Conservation (phyloP, 2,329 filamentous ascomycete species). For the Colletotrichum lindemuthianum region DNA sequence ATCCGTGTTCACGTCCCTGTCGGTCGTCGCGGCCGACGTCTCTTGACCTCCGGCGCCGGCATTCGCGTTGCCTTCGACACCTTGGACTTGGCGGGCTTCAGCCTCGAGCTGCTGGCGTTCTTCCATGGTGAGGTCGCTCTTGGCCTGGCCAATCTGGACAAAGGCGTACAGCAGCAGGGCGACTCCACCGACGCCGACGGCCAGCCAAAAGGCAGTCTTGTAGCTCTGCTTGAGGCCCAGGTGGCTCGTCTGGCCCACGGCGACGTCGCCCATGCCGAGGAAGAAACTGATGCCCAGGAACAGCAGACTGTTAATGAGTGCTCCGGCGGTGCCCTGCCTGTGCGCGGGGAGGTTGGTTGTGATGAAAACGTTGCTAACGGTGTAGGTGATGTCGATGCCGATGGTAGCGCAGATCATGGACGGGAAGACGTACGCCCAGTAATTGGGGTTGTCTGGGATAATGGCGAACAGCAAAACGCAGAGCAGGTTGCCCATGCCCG, state of each 20-base stretch:
- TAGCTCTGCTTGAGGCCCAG: constrained; percentile 64
- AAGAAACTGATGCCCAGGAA: constrained; percentile 79
- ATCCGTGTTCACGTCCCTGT: constrained; percentile 24
- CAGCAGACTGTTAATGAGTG: constrained; percentile 74
- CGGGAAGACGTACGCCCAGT: constrained; percentile 81
- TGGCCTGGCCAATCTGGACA: constrained; percentile 48
- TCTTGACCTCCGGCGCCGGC: neutral
- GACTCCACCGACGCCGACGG: constrained; percentile 63
- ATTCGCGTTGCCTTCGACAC: neutral
- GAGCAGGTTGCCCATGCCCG: constrained; percentile 67
- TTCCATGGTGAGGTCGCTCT: constrained; percentile 38
- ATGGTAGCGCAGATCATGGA: constrained; percentile 75
- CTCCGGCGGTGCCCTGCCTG: constrained; percentile 77
- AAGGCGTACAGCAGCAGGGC: constrained; percentile 65
- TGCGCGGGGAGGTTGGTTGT: constrained; percentile 74
- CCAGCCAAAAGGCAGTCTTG: constrained; percentile 74
- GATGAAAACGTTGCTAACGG: constrained; percentile 80
- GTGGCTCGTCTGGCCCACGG: constrained; percentile 58
- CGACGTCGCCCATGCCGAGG: constrained; percentile 76
- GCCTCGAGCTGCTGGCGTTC: constrained; percentile 36
- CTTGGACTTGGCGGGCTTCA: constrained; percentile 10
- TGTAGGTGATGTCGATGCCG: constrained; percentile 80
- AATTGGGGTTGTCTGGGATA: constrained; percentile 67
- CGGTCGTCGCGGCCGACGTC: constrained; percentile 19
- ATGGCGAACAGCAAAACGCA: constrained; percentile 72